Evolutionary conservation across 371 early-diverging fungal genomes (phyloP).

Genomic region (Actinomucor elegans): DNA sequence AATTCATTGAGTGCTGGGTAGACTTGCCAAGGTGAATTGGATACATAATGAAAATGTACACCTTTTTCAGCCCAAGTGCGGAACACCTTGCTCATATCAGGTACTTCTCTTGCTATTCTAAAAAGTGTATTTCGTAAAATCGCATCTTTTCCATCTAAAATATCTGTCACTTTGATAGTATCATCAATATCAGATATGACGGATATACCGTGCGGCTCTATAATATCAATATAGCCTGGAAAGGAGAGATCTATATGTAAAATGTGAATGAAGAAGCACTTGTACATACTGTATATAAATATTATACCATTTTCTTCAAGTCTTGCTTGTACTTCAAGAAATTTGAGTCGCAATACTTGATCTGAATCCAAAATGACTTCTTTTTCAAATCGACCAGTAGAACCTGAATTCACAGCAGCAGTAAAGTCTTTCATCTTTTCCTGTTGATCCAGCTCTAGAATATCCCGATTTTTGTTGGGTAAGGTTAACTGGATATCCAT

Average conservation of each 20-base stretch:
- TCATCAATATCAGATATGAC: conserved; percentile 67
- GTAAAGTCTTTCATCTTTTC: conserved; percentile 26
- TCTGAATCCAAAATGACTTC: conserved; percentile 17
- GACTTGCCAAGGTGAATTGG: conserved; percentile 54
- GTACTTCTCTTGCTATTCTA: conserved; percentile 36
- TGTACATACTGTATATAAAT: not conserved
- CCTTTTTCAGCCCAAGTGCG: conserved; percentile 33
- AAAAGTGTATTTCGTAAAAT: conserved; percentile 51
- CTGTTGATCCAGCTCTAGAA: conserved; percentile 11
- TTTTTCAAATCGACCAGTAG: conserved; percentile 39
- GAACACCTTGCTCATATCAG: conserved; percentile 44
- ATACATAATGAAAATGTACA: conserved; percentile 48
- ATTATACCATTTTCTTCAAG: conserved; percentile 17
- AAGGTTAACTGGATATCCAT: conserved; percentile 8
- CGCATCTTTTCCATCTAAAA: conserved; percentile 44
- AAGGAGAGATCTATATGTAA: conserved; percentile 13
- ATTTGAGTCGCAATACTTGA: not conserved
- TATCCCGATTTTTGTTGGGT: conserved; percentile 7
- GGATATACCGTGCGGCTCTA: conserved; percentile 52
- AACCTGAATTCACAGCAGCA: conserved; percentile 28
- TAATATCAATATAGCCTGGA: conserved; percentile 48
- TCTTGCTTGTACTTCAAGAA: conserved; percentile 16
- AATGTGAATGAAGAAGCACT: not conserved
- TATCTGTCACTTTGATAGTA: conserved; percentile 62
- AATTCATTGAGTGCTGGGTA: conserved; percentile 43